Percentiles rank a stretch among this genome's conserved stretches.
These are phyloP conservation scores for Meyerozyma elateridarum DNA, from an alignment of 1,139 yeast genomes.

Conservation along the genomic window DNA sequence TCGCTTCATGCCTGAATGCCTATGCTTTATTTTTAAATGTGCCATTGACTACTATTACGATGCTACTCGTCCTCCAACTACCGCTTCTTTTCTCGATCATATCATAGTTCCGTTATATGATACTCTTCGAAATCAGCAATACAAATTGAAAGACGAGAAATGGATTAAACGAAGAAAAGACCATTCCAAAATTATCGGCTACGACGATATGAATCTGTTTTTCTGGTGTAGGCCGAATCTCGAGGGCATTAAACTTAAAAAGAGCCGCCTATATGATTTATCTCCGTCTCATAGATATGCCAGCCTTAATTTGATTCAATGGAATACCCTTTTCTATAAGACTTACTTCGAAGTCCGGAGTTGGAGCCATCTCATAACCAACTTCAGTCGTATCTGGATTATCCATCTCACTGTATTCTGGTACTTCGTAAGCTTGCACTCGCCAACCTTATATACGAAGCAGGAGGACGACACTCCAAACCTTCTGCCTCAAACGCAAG, in stretches of 20 bases:
- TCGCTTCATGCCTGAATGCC: conserved; percentile 40
- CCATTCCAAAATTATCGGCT: conserved; percentile 69
- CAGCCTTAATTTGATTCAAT: conserved; percentile 46
- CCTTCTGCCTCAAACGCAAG: conserved; percentile 62
- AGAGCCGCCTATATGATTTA: conserved; percentile 41
- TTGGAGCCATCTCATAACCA: conserved; percentile 73
- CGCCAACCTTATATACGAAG: conserved; percentile 70
- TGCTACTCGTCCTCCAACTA: not conserved
- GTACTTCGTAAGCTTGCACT: conserved; percentile 75
- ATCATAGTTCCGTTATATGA: conserved; percentile 45
- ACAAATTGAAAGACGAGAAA: conserved; percentile 26
- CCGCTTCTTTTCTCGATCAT: conserved; percentile 24
- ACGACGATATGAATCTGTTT: conserved; percentile 80
- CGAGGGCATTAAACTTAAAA: conserved; percentile 39
- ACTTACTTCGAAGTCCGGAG: conserved; percentile 72
- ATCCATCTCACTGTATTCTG: conserved; percentile 74
- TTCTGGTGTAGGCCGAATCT: conserved; percentile 77
- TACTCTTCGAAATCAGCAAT: conserved; percentile 41
- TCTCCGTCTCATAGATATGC: conserved; percentile 43
- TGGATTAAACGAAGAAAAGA: conserved; percentile 55
- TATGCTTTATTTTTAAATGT: conserved; percentile 35
- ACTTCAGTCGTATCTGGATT: conserved; percentile 81
- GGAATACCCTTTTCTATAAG: conserved; percentile 64
- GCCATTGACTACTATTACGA: conserved; percentile 21
- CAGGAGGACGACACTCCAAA: conserved; percentile 53